These are phyloP conservation scores for Mycena citricolor DNA, from an alignment of 1,284 basidiomycete species.

Conservation along the genomic window DNA sequence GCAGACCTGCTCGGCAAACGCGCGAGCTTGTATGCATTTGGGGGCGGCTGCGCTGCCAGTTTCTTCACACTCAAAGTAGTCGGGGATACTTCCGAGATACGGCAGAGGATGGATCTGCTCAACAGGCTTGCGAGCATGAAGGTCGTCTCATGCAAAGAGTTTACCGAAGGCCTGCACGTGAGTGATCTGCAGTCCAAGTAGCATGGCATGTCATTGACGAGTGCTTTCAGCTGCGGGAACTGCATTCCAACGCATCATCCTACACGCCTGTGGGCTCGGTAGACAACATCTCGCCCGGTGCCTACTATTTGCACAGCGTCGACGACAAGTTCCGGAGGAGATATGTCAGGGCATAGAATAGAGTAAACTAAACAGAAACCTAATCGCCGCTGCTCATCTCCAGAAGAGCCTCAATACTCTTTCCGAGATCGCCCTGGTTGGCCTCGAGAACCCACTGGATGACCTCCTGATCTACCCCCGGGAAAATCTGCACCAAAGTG, in stretches of 20 bases:
- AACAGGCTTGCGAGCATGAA: conserved; percentile 83
- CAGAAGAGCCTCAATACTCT: conserved; percentile 82
- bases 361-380: not conserved
- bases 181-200: conserved; percentile 32
- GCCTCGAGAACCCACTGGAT: conserved; percentile 86
- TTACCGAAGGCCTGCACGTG: conserved; percentile 52
- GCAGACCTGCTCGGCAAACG: conserved; percentile 77
- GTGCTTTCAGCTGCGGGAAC: conserved; percentile 77
- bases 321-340: conserved; percentile 93
- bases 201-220: conserved; percentile 6
- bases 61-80: conserved; percentile 88
- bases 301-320: conserved; percentile 92
- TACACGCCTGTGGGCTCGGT: conserved; percentile 86
- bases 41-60: conserved; percentile 87
- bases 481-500: conserved; percentile 87
- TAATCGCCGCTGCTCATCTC: conserved; percentile 68
- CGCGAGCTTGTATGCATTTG: conserved; percentile 92
- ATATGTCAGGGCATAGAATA: too few species aligned
- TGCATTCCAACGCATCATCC: conserved; percentile 90
- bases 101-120: conserved; percentile 77
- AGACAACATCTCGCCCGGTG: conserved; percentile 92
- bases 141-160: conserved; percentile 86
- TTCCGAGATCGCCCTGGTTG: conserved; percentile 84
- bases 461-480: conserved; percentile 75
- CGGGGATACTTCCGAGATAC: conserved; percentile 83